phyloP scores from a whole-genome alignment of 805 yeast genomes.

The Suhomyces emberorum region DNA sequence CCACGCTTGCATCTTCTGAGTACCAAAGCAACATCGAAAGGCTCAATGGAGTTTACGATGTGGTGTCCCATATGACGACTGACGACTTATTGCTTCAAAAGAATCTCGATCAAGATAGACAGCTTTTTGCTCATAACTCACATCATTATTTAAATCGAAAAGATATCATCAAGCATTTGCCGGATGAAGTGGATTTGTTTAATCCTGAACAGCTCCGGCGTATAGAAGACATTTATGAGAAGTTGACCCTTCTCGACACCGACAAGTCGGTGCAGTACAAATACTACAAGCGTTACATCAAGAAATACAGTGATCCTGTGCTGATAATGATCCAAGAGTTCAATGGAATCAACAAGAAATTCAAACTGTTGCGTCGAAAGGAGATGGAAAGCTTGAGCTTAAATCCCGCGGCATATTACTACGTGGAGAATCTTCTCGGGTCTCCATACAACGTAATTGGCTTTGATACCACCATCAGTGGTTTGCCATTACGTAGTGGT shows the following conservation, averaged over 20 bases:
- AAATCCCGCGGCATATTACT: constrained; percentile 28
- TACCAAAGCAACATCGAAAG: constrained; percentile 10
- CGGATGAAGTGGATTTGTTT: constrained; percentile 35
- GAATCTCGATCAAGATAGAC: constrained; percentile 34
- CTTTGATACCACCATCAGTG: constrained; percentile 37
- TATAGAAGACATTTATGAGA: constrained; percentile 30
- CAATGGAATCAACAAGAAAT: constrained; percentile 36
- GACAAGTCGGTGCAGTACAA: constrained; percentile 38
- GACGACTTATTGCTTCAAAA: constrained; percentile 35
- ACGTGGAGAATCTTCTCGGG: constrained; percentile 25
- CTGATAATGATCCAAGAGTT: constrained; percentile 28
- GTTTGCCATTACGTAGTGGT: constrained; percentile 33
- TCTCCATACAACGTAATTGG: constrained; percentile 41
- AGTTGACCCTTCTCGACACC: constrained; percentile 30
- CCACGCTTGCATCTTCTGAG: constrained; percentile 2
- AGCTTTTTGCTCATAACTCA: constrained; percentile 30
- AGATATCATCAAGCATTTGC: constrained; percentile 26
- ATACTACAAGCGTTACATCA: constrained; percentile 30
- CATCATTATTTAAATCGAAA: constrained; percentile 36
- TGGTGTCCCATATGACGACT: constrained; percentile 34
- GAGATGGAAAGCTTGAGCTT: constrained; percentile 27
- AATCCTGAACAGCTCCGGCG: constrained; percentile 26
- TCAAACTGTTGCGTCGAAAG: constrained; percentile 34
- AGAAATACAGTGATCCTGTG: constrained; percentile 32
- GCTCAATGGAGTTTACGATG: constrained; percentile 23